These are phyloP conservation scores for Smithsoniella earleae DNA, from an alignment of 163 green algal genomes.

Conservation along the genomic window DNA sequence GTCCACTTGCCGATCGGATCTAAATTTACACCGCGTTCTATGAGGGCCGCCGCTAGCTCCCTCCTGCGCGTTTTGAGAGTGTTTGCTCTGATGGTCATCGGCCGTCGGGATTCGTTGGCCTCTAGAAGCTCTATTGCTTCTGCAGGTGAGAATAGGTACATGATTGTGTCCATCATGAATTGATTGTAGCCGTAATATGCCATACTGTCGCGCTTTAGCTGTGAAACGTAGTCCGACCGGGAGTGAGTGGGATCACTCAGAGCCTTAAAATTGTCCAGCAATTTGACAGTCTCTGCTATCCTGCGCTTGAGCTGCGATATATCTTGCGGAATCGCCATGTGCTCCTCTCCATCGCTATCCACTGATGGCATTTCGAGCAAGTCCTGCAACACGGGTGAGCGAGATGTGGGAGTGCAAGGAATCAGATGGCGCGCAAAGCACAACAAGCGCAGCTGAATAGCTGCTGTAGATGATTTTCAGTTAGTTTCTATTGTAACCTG, in stretches of 20 bases:
- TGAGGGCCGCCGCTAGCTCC: slow-evolving; percentile 88
- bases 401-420: background rate
- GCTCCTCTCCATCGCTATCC: slow-evolving; percentile 32
- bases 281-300: slow-evolving; percentile 64
- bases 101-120: slow-evolving; percentile 58
- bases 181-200: slow-evolving; percentile 94
- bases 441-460: no score
- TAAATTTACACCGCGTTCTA: slow-evolving; percentile 93
- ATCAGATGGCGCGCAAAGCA: no score
- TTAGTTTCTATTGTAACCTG: no score
- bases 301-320: slow-evolving; percentile 55
- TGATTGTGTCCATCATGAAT: slow-evolving; percentile 79
- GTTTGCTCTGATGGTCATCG: slow-evolving; percentile 90
- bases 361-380: slow-evolving; percentile 12
- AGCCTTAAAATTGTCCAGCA: slow-evolving; percentile 76
- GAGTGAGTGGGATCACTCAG: slow-evolving; percentile 44
- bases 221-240: slow-evolving; percentile 63
- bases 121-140: slow-evolving; percentile 75
- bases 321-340: slow-evolving; percentile 45
- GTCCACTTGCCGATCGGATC: slow-evolving; percentile 93
- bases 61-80: slow-evolving; percentile 82
- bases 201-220: slow-evolving; percentile 66
- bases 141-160: slow-evolving; percentile 62
- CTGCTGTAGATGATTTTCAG: no score
- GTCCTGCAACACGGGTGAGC: background rate